Evolutionary conservation across 768 basidiomycete genomes (phyloP), one percentile per base, ranked within the genome.

Genomic region (Phylloporus sp.): DNA sequence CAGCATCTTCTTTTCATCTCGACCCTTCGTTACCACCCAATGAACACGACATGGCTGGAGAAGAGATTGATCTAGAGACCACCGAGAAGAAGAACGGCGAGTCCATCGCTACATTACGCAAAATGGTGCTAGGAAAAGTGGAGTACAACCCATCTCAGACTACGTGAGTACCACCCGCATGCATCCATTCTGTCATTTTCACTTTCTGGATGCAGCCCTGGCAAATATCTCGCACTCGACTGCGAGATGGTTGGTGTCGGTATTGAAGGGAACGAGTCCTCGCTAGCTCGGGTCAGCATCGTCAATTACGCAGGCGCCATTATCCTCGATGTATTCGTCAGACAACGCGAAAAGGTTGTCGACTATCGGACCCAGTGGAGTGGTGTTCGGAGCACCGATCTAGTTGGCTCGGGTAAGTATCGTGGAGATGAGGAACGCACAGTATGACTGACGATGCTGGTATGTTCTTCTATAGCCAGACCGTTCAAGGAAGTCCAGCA

Each of bases 241-340:
- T 98, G 95, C 61, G 95, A 98, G 70, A 97, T 98, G 93, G 95
- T 98, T 11, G 94, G 94, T 5, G 80, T 95, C n/a, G 93, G 93
- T 1, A 76, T 82, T n/a, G 77, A 85, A 23, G 91, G 91, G 20
- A 70, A 69, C 3, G 91, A 95, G 65, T 92, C 89, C 0, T 85
- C 87, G 0, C 78, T 97, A 13, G 95, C 93, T 2, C 84, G 95
- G 28, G 89, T 95, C 56, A 90, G 88, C 45, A 65, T 97, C 35
- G 92, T 97, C 50, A 95, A 97, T 68, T 95, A 83, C 64, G 74
- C 90, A 53, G 95, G 95, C 0, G 82, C 77, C 1, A 75, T 89
- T 24, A 73, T 86, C 36, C 66, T 97, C 56, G 95, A 97, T 61
- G 86, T 79, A 45, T 94, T 91, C 57, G 95, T 99, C 28, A 74